Conservation (phyloP, 352 stramenopile species). For the Pseudoperonospora humuli region DNA sequence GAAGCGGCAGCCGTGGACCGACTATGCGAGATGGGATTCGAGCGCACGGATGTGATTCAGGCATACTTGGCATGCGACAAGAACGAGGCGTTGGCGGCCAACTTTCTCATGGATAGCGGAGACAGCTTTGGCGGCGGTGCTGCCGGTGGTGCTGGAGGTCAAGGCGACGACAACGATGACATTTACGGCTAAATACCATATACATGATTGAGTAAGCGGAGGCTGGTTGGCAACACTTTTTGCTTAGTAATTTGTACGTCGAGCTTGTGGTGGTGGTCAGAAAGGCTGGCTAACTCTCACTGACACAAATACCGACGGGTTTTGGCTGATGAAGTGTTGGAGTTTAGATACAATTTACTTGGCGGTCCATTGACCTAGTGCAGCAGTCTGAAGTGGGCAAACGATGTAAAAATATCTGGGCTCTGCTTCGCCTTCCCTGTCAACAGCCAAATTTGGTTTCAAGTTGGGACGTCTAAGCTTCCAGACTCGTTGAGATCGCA, state of each 20-base stretch:
- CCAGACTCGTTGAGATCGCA: background rate
- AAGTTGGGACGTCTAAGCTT: conserved; percentile 4
- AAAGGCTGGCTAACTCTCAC: conserved; percentile 8
- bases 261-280: conserved; percentile 15
- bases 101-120: conserved; percentile 96
- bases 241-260: conserved; percentile 23
- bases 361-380: background rate
- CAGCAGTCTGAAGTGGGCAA: conserved; percentile 1
- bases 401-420: conserved; percentile 19
- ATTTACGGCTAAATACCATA: conserved; percentile 77
- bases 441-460: conserved; percentile 21
- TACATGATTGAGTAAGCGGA: conserved; percentile 19
- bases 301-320: conserved; percentile 25
- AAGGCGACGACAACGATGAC: conserved; percentile 75
- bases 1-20: conserved; percentile 69
- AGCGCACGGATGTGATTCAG: conserved; percentile 90
- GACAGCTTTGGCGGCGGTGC: conserved; percentile 44
- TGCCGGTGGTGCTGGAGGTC: conserved; percentile 31
- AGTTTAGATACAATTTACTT: conserved; percentile 4
- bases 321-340: conserved; percentile 20
- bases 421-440: background rate
- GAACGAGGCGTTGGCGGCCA: conserved; percentile 97
- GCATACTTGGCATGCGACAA: conserved; percentile 99
- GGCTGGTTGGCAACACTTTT: conserved; percentile 16
- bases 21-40: conserved; percentile 84